Conservation (phyloP, 1,284 basidiomycete species). For the Coniferiporia weirii region DNA sequence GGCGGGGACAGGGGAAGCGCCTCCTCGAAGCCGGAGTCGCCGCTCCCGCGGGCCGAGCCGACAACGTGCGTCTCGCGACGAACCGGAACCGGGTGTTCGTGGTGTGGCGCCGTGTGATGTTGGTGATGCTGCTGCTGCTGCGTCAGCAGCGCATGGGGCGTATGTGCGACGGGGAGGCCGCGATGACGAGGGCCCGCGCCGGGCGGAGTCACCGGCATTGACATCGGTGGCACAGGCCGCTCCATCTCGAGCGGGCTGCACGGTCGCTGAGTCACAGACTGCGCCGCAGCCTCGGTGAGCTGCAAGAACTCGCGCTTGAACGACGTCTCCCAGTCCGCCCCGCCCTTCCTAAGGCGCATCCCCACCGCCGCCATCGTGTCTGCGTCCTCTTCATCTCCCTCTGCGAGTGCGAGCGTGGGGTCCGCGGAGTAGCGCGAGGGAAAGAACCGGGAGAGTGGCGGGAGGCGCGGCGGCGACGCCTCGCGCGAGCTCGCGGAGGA, state of each 20-base stretch:
- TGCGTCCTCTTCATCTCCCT: slow-evolving; percentile 1
- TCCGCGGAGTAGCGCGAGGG: slow-evolving; percentile 18
- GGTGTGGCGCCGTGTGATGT: neutral
- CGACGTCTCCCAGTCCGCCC: slow-evolving; percentile 15
- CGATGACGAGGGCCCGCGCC: neutral
- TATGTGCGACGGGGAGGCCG: neutral
- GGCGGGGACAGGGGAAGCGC: slow-evolving; percentile 25
- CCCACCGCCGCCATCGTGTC: neutral
- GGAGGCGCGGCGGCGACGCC: slow-evolving; percentile 13
- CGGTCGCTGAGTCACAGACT: neutral
- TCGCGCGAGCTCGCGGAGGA: slow-evolving; percentile 15
- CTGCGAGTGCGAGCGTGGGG: slow-evolving; percentile 1
- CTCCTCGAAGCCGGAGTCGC: slow-evolving; percentile 13
- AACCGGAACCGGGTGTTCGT: neutral
- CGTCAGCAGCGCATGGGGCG: neutral
- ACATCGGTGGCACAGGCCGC: neutral
- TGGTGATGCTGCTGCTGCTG: neutral
- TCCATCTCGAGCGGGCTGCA: slow-evolving; percentile 1
- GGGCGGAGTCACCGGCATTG: too few relatives aligned
- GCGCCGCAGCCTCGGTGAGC: neutral
- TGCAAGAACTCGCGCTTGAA: slow-evolving; percentile 16
- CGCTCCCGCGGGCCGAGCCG: slow-evolving; percentile 2
- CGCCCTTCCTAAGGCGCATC: neutral
- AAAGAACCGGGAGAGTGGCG: slow-evolving; percentile 20
- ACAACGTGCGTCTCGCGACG: slow-evolving; percentile 13